These are phyloP conservation scores for Ballota nigra DNA, from an alignment of 257 asterid genomes.

Conservation along the genomic window DNA sequence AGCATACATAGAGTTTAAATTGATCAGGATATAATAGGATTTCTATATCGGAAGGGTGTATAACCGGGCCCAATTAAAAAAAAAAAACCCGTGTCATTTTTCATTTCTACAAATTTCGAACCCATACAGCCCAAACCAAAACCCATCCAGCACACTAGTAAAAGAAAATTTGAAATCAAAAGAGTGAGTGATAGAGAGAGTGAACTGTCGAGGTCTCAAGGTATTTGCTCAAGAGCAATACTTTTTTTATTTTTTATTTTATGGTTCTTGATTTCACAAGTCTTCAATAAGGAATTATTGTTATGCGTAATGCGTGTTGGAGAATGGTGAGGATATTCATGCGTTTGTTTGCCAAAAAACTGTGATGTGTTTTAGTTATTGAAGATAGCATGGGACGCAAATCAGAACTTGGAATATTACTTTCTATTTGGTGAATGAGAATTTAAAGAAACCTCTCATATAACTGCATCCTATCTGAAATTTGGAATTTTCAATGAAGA, in stretches of 20 bases:
- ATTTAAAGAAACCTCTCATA: too few species aligned
- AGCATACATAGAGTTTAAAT: too few species aligned
- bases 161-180: constrained; percentile 10
- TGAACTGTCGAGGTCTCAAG: constrained; percentile 91
- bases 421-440: background rate
- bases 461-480: background rate
- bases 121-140: background rate
- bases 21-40: too few species aligned
- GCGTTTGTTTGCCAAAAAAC: constrained; percentile 14
- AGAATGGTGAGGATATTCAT: constrained; percentile 13
- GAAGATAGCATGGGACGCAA: background rate
- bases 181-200: background rate
- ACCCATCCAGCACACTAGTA: background rate
- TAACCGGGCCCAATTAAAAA: too few species aligned
- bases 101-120: too few species aligned
- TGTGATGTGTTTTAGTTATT: background rate
- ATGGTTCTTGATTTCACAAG: background rate
- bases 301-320: too few species aligned
- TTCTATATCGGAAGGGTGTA: too few species aligned
- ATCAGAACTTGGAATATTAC: background rate
- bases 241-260: background rate
- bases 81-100: too few species aligned
- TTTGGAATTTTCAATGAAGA: background rate
- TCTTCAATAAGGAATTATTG: background rate
- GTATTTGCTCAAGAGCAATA: constrained; percentile 39